These are phyloP conservation scores for Lasiodiplodia theobromae DNA, from an alignment of 2,329 filamentous ascomycete species.

Conservation along the genomic window DNA sequence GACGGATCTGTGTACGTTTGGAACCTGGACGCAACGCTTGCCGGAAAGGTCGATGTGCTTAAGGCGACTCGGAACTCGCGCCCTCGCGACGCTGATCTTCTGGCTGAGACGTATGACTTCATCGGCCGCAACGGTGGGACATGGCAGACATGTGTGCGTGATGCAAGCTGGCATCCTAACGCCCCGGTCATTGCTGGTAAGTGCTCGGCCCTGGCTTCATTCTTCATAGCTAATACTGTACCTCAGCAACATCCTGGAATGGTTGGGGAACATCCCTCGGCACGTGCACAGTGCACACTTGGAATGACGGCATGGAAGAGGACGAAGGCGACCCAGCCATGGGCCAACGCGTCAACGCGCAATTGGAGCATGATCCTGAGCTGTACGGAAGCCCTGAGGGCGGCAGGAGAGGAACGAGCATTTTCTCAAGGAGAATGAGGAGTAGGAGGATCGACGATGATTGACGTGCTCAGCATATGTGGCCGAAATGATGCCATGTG, in stretches of 20 bases:
- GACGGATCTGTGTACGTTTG: conserved; percentile 91
- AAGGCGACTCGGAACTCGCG: conserved; percentile 70
- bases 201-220: conserved; percentile 34
- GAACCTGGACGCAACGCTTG: conserved; percentile 89
- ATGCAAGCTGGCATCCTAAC: conserved; percentile 89
- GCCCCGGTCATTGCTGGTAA: conserved; percentile 77
- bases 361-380: conserved; percentile 46
- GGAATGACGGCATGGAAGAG: conserved; percentile 69
- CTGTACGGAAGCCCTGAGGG: conserved; percentile 38
- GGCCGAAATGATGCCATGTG: not conserved
- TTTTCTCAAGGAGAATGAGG: conserved; percentile 22
- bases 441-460: conserved; percentile 15
- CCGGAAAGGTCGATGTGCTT: conserved; percentile 78
- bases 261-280: conserved; percentile 75
- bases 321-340: conserved; percentile 58
- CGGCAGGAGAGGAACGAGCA: conserved; percentile 13
- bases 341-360: conserved; percentile 45
- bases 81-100: conserved; percentile 60
- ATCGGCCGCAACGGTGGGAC: conserved; percentile 61
- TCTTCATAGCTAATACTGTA: not conserved
- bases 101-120: conserved; percentile 64
- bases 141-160: conserved; percentile 82
- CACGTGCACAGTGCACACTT: conserved; percentile 80
- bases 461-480: not conserved
- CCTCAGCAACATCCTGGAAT: conserved; percentile 79